These are phyloP conservation scores for Cystobasidium onofrii DNA, from an alignment of 768 basidiomycete species.

Conservation along the genomic window DNA sequence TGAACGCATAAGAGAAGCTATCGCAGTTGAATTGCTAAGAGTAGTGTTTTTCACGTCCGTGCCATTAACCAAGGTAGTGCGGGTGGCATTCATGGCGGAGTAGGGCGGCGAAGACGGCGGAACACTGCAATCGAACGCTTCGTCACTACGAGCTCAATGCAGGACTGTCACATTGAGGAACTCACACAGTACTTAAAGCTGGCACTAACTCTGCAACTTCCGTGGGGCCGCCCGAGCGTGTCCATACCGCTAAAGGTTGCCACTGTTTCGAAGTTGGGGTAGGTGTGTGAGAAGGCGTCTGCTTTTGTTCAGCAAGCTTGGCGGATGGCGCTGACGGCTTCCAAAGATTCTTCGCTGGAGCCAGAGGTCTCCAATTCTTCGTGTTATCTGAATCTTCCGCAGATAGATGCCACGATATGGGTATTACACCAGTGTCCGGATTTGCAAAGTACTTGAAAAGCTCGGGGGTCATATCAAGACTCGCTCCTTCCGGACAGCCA, in stretches of 20 bases:
- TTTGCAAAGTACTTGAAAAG: conserved; percentile 11
- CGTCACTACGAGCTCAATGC: neutral
- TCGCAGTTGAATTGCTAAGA: neutral
- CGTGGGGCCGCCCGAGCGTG: neutral
- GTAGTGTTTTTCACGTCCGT: neutral
- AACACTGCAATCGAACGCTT: neutral
- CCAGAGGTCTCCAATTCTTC: neutral
- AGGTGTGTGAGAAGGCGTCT: neutral
- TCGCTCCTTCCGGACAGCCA: neutral
- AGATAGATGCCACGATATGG: neutral
- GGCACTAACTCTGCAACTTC: neutral
- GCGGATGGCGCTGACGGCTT: neutral
- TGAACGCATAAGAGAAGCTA: neutral
- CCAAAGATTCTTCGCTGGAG: neutral
- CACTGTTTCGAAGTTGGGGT: neutral
- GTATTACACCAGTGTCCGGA: conserved; percentile 12
- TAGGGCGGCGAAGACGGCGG: neutral
- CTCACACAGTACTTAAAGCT: neutral
- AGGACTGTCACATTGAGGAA: too few relatives aligned
- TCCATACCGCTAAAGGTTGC: neutral
- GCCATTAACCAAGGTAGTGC: neutral
- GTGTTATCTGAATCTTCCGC: neutral
- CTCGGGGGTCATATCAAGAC: conserved; percentile 16
- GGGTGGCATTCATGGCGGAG: neutral
- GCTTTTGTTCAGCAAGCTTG: neutral